phyloP scores from a whole-genome alignment of 2,329 filamentous ascomycete genomes.

The Fusarium sp. region DNA sequence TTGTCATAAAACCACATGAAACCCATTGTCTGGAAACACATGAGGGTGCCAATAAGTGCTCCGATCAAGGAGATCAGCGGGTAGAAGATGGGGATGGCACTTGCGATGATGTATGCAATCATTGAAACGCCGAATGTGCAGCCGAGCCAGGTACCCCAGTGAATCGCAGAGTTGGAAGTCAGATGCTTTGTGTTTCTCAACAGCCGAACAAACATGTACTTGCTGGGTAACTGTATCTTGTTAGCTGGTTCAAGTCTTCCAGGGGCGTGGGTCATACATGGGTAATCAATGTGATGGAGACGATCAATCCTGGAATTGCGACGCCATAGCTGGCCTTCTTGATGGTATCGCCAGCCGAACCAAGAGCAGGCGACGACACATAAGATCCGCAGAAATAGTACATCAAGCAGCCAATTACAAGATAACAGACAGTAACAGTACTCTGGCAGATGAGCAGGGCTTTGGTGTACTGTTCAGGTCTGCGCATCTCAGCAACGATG shows the following conservation, averaged over 20 bases:
- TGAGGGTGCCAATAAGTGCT: constrained; percentile 48
- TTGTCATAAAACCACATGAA: constrained; percentile 51
- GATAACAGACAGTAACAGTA: constrained; percentile 52
- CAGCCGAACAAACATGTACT: constrained; percentile 32
- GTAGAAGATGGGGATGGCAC: constrained; percentile 46
- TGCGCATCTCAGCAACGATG: constrained; percentile 52
- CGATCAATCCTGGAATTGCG: constrained; percentile 49
- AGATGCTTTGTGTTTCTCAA: constrained; percentile 51
- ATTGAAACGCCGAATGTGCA: constrained; percentile 46
- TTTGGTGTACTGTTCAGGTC: constrained; percentile 47
- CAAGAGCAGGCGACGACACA: constrained; percentile 62
- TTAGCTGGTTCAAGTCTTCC: background rate
- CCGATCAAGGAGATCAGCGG: constrained; percentile 47
- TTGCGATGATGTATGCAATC: constrained; percentile 48
- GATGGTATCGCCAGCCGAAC: constrained; percentile 57
- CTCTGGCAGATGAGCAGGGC: constrained; percentile 45
- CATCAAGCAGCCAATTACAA: constrained; percentile 54
- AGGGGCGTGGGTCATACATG: constrained; percentile 14
- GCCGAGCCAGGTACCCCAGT: constrained; percentile 51
- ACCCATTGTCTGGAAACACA: constrained; percentile 50
- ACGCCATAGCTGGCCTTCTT: constrained; percentile 61
- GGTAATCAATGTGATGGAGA: constrained; percentile 44
- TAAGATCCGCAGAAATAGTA: constrained; percentile 63
- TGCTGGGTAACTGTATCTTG: constrained; percentile 9
- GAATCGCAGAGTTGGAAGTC: constrained; percentile 44